phyloP scores from a whole-genome alignment of 1,139 yeast genomes.

The Candida freyschussii region DNA sequence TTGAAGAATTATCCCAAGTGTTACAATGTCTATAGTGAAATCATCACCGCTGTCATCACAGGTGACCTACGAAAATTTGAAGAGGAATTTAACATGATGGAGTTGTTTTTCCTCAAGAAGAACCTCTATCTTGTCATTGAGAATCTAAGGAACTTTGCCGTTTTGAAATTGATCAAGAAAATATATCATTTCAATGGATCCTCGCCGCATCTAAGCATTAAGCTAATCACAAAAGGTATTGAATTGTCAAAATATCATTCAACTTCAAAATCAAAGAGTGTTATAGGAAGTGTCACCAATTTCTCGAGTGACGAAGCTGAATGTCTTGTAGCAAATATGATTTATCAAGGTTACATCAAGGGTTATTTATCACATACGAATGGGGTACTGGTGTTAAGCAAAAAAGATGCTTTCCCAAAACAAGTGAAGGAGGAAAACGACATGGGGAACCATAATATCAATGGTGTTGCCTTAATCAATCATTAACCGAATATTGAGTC shows the following conservation, averaged over 20 bases:
- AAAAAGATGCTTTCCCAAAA: conserved; percentile 65
- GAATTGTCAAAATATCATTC: conserved; percentile 31
- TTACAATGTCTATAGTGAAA: conserved; percentile 34
- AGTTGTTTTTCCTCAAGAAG: conserved; percentile 48
- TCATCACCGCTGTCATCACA: conserved; percentile 43
- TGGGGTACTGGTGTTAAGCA: conserved; percentile 71
- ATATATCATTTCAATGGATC: conserved; percentile 36
- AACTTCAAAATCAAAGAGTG: conserved; percentile 3
- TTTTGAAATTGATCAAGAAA: conserved; percentile 48
- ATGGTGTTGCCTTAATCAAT: too few relatives aligned
- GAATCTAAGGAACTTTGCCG: conserved; percentile 46
- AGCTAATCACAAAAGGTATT: conserved; percentile 44
- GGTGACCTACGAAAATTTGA: conserved; percentile 58
- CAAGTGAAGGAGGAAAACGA: conserved; percentile 8
- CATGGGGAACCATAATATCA: not conserved
- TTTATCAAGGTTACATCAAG: conserved; percentile 58
- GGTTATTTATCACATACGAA: conserved; percentile 82
- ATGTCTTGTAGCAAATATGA: conserved; percentile 65
- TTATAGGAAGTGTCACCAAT: conserved; percentile 5
- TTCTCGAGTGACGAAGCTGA: conserved; percentile 51
- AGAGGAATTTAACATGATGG: conserved; percentile 38
- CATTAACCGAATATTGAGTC: too few relatives aligned
- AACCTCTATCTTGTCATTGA: conserved; percentile 63
- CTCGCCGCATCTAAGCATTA: conserved; percentile 42
- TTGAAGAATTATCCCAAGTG: conserved; percentile 10